Base-by-base conservation (phyloP, 495 filamentous ascomycete species). In the Pseudoneurospora amorphoporcata region DNA sequence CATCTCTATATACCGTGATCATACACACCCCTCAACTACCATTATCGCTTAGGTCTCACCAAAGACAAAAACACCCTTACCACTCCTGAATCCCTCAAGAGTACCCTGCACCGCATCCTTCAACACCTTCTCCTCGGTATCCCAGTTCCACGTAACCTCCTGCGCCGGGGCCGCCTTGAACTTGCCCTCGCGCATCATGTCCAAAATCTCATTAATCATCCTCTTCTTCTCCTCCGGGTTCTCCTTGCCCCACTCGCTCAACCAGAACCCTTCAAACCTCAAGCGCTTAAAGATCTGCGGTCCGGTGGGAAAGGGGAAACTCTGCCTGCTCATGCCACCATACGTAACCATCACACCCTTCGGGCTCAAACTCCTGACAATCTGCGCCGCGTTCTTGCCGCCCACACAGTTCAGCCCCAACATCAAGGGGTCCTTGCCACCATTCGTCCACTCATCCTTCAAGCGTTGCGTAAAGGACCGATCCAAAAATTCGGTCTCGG, bases 391-490 rank as follows among this genome's bases (percentile, higher is more conserved):
- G 43, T 89, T 87, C 79, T 93, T 92, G 1, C 95, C 95, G n/a
- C 95, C 96, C 0, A 99, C 95, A 78, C 96, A 99, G 77, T 99
- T 98, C 65, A 99, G 80, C 0, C 89, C 96, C 6, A 99, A 82
- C 71, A 88, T 87, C 53, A 97, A 84, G 0, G 87, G 85, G 71
- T 93, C 90, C 17, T 87, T 83, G 3, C 88, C 91, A 4, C 89
- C 88, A 47, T 88, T 85, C 39, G 93, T 96, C 81, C 89, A 86
- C 72, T 80, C 77, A 69, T 91, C 87, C 41, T 90, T 87, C 10
- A 96, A 84, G 71, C 82, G 78, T 8, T 90, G 87, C 39, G 79
- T 78, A 77, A 96, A 95, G 6, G 81, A 85, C 71, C 87, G 85
- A 7, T 84, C 84, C 35, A 82, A 77, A 69, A 94, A 85, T 77